Conservation (phyloP, 1,284 basidiomycete species). For the Cutaneotrichosporon spelunceum region DNA sequence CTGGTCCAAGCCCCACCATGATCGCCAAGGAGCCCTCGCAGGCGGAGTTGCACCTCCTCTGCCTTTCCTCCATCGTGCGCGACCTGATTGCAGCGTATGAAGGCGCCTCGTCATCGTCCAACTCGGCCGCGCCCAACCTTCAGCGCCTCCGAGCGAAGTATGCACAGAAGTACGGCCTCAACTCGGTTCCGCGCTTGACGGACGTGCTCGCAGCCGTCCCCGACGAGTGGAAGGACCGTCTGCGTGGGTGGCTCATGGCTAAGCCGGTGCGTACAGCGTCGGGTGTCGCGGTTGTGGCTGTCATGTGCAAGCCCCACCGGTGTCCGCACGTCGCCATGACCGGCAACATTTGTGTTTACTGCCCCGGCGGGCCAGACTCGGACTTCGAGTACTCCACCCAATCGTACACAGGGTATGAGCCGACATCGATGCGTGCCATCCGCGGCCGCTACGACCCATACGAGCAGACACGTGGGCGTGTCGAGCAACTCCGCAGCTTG, state of each 20-base stretch:
- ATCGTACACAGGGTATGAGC: slow-evolving; percentile 95
- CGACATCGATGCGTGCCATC: slow-evolving; percentile 98
- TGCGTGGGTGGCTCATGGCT: slow-evolving; percentile 86
- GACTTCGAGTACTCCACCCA: slow-evolving; percentile 99
- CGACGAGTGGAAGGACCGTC: slow-evolving; percentile 88
- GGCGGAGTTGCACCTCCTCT: slow-evolving; percentile 83
- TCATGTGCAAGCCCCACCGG: slow-evolving; percentile 99
- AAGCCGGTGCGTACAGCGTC: slow-evolving; percentile 96
- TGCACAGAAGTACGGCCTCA: slow-evolving; percentile 83
- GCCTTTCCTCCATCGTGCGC: slow-evolving; percentile 90
- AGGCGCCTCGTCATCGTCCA: slow-evolving; percentile 31
- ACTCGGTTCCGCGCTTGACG: slow-evolving; percentile 85
- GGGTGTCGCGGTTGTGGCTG: slow-evolving; percentile 96
- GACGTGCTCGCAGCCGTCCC: slow-evolving; percentile 99
- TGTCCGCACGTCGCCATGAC: slow-evolving; percentile 99
- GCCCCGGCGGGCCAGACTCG: slow-evolving; percentile 97
- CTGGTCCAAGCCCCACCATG: slow-evolving; percentile 16
- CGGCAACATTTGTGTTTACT: slow-evolving; percentile 99
- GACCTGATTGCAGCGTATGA: slow-evolving; percentile 69
- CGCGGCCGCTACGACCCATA: slow-evolving; percentile 98
- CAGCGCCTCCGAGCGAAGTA: slow-evolving; percentile 82
- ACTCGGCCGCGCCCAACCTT: slow-evolving; percentile 58
- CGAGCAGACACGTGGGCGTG: slow-evolving; percentile 90
- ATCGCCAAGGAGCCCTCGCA: slow-evolving; percentile 56
- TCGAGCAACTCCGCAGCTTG: slow-evolving; percentile 90